Evolutionary conservation across 176 grass and related monocot species (phyloP).

Genomic region (Calamus simplicifolius): DNA sequence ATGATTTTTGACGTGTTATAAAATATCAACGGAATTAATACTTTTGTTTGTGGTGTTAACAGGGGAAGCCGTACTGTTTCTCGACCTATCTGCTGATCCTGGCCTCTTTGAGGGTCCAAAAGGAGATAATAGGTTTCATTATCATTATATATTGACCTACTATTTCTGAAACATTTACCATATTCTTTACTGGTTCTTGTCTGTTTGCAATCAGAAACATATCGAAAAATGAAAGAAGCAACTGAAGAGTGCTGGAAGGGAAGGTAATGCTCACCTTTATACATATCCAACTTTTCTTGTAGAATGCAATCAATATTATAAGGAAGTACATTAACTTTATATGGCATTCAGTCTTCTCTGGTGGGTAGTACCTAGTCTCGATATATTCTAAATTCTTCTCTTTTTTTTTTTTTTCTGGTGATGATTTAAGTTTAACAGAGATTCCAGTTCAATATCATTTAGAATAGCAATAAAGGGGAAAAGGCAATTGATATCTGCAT

Average conservation of each 20-base stretch:
- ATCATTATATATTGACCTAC: conserved; percentile 2
- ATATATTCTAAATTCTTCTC: too few relatives aligned
- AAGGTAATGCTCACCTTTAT: conserved; percentile 38
- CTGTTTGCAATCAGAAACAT: conserved; percentile 61
- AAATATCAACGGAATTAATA: too few relatives aligned
- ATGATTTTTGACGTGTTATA: too few relatives aligned
- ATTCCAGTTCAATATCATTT: too few relatives aligned
- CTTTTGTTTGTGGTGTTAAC: conserved; percentile 4
- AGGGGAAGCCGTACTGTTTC: conserved; percentile 74
- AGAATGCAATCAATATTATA: neutral
- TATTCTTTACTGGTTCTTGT: conserved; percentile 15
- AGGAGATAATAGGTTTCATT: conserved; percentile 67
- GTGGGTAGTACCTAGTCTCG: too few relatives aligned
- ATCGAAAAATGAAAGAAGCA: conserved; percentile 82
- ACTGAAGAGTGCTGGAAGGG: conserved; percentile 66
- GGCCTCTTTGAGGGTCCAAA: conserved; percentile 71
- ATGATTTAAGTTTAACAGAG: too few relatives aligned
- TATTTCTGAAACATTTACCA: conserved; percentile 25
- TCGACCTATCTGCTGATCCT: conserved; percentile 81
- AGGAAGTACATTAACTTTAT: too few relatives aligned
- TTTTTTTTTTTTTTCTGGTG: neutral
- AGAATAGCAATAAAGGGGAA: too few relatives aligned
- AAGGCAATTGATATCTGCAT: too few relatives aligned
- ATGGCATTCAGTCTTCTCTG: neutral
- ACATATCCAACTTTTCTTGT: neutral